Base-by-base conservation (phyloP, 1,284 basidiomycete species). In the Naganishia cerealis region DNA sequence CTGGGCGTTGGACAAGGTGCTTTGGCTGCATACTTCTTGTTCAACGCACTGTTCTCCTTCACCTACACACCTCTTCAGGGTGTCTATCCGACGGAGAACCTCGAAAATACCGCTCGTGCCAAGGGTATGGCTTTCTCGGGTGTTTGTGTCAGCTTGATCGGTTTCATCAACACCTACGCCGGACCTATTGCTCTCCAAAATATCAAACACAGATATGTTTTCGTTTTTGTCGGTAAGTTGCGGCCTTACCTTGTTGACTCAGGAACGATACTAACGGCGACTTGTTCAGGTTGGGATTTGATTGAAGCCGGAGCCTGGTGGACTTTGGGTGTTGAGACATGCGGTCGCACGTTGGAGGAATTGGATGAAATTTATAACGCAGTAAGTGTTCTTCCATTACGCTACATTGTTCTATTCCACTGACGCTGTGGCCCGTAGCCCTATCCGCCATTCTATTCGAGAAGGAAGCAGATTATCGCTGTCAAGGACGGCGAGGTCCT, bases 21-120 rank as follows among this genome's bases (percentile, higher is more conserved):
- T 13, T 71, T 79, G 18, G 77, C 78, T 15, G 72, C 67, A 18
- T 79, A 71, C 70, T 78, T 85, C 78, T 75, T 86, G 40, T 85
- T 86, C 75, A 83, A 84, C 67, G 83, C 74, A 33, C 65, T 76
- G 57, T 75, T 72, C 71, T 72, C 73, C 1, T 78, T 76, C 71
- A 72, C 73, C 42, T 77, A 75, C 69, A 76, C 75, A 13, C 76
- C 75, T 0, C 70, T 76, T n/a, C 85, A 87, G 75, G 86, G 84
- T 3, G 75, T 86, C 10, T 85, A 86, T 69, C 85, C 86, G 0
- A 82, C 83, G 24, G 86, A 87, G 71, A 84, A 83, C 68, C 78
- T 87, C 18, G 79, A 84, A 67, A 86, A 84, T 59, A 85, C 84
- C 67, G 84, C 85, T 56, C 82, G 85, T 63, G 86, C 86, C 7